Conservation (phyloP, 2,329 filamentous ascomycete species). For the Setomelanomma holmii region DNA sequence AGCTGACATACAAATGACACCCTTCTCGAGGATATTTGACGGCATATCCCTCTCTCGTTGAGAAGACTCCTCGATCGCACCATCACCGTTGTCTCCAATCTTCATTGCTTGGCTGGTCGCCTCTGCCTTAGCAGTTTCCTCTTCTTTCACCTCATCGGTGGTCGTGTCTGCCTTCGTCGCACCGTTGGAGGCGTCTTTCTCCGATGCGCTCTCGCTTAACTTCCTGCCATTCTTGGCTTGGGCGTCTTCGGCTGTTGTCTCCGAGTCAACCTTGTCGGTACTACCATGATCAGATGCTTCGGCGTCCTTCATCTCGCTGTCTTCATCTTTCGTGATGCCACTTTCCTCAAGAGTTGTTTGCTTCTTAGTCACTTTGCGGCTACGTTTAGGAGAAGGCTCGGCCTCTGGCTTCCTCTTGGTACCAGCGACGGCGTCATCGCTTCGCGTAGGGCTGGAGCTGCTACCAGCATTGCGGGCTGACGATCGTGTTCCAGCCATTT, state of each 20-base stretch:
- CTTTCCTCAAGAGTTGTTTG: constrained; percentile 64
- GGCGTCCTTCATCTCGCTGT: constrained; percentile 36
- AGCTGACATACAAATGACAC: constrained; percentile 70
- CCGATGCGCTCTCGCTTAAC: neutral
- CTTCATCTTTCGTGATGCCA: constrained; percentile 49
- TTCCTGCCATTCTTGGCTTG: constrained; percentile 16
- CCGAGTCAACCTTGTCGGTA: no score
- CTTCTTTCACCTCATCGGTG: constrained; percentile 25
- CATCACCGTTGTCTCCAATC: constrained; percentile 28
- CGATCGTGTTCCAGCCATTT: constrained; percentile 40
- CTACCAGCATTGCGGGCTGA: constrained; percentile 26
- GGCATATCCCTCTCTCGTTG: constrained; percentile 60
- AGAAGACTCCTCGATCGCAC: constrained; percentile 57
- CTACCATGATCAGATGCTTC: constrained; percentile 10
- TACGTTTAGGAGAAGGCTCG: constrained; percentile 50
- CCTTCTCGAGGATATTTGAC: constrained; percentile 79
- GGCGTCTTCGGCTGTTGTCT: constrained; percentile 1
- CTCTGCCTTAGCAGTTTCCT: constrained; percentile 33
- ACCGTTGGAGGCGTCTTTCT: constrained; percentile 5
- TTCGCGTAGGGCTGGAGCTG: constrained; percentile 28
- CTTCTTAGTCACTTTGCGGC: constrained; percentile 52
- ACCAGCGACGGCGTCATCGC: constrained; percentile 42
- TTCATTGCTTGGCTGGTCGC: constrained; percentile 14
- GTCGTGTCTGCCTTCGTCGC: constrained; percentile 10
- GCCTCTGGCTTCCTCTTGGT: constrained; percentile 51